Evolutionary conservation across 306 rosid genomes (phyloP), one percentile per base, ranked within the genome.

Genomic region (Lathyrus tuberosus): DNA sequence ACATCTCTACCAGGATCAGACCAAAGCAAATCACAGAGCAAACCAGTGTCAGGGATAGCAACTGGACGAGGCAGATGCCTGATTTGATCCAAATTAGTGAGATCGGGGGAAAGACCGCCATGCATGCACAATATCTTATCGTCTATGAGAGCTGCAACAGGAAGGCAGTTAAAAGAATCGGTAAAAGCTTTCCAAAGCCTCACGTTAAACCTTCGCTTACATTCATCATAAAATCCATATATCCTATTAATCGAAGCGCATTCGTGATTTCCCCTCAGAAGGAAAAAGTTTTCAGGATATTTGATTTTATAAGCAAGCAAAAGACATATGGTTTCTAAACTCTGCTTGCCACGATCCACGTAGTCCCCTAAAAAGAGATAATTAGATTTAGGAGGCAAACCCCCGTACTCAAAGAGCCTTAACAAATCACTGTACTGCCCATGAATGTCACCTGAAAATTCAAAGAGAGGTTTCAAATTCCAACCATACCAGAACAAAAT

Each of bases 11-110:
- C 88, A 16, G 97, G 97, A 80, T 92, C 97, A 0, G 97, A 89
- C 97, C 97, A 92, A 59, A 92, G 97, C 86, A 92, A 83, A 82
- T 92, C 97, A 71, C 97, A 92, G 11, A 92, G 97, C 82, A 92
- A 77, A 61, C 97, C 97, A 18, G 94, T 74, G 75, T 91, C 97
- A 1, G 97, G 97, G 79, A 91, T 66, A 30, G 82, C 86, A 53
- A 84, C 84, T 10, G 97, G 96, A 71, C 97, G 97, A 40, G 87
- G 51, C 18, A 91, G 70, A 69, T 67, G 81, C 78, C 97, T 76
- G 78, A 91, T 87, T 77, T 89, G 88, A 77, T 91, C 96, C 82
- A 91, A 82, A 75, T 85, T 79, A 28, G 83, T 64, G 48, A 91
- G 81, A 71, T 89, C 97, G 44, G 97, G 96, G 58, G 97, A 91